Evolutionary conservation across 1,284 basidiomycete species (phyloP).

Genomic region (Puccinia polysora): DNA sequence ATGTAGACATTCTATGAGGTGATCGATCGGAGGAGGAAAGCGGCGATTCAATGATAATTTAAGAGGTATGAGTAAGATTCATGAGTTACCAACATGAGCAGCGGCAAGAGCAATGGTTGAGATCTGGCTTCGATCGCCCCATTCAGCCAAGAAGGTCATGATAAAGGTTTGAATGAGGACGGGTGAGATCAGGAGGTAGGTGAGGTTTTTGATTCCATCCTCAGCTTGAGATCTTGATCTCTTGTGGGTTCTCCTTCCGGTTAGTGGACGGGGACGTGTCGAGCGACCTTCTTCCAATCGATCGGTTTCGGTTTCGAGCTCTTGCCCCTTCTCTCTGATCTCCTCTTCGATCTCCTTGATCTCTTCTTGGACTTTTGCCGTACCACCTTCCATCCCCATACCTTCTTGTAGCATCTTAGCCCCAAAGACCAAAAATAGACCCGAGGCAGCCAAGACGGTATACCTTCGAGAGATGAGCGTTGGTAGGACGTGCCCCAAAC

Average conservation of each 20-base stretch:
- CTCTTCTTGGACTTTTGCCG: constrained; percentile 55
- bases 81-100: constrained; percentile 70
- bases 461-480: constrained; percentile 67
- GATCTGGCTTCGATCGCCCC: constrained; percentile 96
- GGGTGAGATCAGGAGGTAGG: constrained; percentile 76
- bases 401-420: constrained; percentile 38
- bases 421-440: constrained; percentile 40
- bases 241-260: background rate
- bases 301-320: constrained; percentile 52
- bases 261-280: background rate
- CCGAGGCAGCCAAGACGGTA: constrained; percentile 49
- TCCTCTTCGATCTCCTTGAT: constrained; percentile 53
- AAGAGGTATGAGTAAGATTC: constrained; percentile 30
- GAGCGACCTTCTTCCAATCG: constrained; percentile 19
- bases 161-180: constrained; percentile 94
- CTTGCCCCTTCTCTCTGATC: constrained; percentile 53
- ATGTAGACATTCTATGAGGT: constrained; percentile 64
- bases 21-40: constrained; percentile 21
- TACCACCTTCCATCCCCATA: constrained; percentile 26
- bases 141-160: constrained; percentile 93
- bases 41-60: background rate
- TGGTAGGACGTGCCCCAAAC: constrained; percentile 77
- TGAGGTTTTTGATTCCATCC: constrained; percentile 70
- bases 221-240: constrained; percentile 18
- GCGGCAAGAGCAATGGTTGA: constrained; percentile 94